A percentile compares a stretch with the other conserved stretches of the same genome.
Evolutionary conservation across 306 rosid species (phyloP).

Genomic region (Inga leiocalycina): DNA sequence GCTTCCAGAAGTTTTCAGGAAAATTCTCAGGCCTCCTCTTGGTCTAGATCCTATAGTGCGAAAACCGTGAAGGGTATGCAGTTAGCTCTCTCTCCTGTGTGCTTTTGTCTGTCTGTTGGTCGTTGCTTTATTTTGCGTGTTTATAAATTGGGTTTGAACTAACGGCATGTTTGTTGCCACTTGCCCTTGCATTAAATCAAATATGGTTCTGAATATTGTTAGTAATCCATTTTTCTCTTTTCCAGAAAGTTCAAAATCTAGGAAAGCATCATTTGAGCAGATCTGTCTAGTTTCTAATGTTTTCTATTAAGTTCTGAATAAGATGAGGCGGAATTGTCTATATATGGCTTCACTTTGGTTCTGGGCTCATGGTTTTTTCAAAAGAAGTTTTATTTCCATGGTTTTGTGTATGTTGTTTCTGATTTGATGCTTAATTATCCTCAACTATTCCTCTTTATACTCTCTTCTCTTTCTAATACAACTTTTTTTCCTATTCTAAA

Average conservation of each 20-base stretch:
- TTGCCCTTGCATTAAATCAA: conserved; percentile 11
- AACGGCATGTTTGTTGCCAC: not conserved
- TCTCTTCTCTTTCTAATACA: not conserved
- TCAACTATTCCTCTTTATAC: not conserved
- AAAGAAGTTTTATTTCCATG: not conserved
- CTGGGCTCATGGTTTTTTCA: not conserved
- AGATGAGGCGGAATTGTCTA: not conserved
- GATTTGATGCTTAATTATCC: not conserved
- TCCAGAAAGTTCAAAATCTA: not conserved
- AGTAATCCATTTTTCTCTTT: not conserved
- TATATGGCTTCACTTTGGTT: not conserved
- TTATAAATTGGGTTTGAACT: conserved; percentile 18
- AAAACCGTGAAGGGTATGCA: conserved; percentile 51
- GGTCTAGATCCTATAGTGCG: conserved; percentile 55
- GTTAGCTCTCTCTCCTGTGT: conserved; percentile 19
- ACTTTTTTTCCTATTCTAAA: not conserved
- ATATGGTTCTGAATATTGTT: not conserved
- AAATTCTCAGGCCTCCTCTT: conserved; percentile 45
- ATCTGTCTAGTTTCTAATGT: conserved; percentile 18
- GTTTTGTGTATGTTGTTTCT: not conserved
- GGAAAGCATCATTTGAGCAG: not conserved
- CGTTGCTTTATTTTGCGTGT: conserved; percentile 28
- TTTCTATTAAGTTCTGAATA: conserved; percentile 5
- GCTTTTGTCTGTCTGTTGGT: conserved; percentile 11
- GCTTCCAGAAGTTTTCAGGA: conserved; percentile 49